Evolutionary conservation across 768 basidiomycete species (phyloP).

Genomic region (Plicaturopsis crispa): DNA sequence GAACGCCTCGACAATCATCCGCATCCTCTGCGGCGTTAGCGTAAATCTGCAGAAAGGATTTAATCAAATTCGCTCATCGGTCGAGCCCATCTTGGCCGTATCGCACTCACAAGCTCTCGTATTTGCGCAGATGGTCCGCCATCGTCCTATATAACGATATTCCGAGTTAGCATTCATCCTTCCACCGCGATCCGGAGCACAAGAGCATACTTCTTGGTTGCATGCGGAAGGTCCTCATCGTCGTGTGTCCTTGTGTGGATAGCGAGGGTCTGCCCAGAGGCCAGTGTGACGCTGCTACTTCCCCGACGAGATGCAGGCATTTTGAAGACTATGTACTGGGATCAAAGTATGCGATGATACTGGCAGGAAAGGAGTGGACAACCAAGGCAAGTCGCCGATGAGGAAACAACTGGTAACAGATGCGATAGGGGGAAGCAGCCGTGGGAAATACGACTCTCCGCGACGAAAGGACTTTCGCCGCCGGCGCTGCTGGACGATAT

Average conservation of each 20-base stretch:
- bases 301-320: slow-evolving; percentile 73
- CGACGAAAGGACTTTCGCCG: too few species aligned
- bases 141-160: slow-evolving; percentile 88
- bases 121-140: slow-evolving; percentile 89
- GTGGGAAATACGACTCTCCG: too few species aligned
- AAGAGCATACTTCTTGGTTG: slow-evolving; percentile 75
- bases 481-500: too few species aligned
- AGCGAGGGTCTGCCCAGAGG: slow-evolving; percentile 72
- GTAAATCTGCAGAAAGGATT: slow-evolving; percentile 54
- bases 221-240: slow-evolving; percentile 85
- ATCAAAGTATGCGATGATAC: not conserved
- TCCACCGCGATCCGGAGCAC: not conserved
- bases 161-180: slow-evolving; percentile 8
- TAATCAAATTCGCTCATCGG: slow-evolving; percentile 4
- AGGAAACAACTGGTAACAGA: too few species aligned
- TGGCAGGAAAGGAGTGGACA: slow-evolving; percentile 9
- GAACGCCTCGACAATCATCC: slow-evolving; percentile 96
- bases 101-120: slow-evolving; percentile 69
- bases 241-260: slow-evolving; percentile 86
- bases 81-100: not conserved
- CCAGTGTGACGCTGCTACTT: slow-evolving; percentile 65
- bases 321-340: too few species aligned
- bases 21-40: slow-evolving; percentile 84
- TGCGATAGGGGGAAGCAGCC: too few species aligned
- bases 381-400: too few species aligned